phyloP scores from a whole-genome alignment of 1,284 basidiomycete species.

The Sphaerobolus stellatus region DNA sequence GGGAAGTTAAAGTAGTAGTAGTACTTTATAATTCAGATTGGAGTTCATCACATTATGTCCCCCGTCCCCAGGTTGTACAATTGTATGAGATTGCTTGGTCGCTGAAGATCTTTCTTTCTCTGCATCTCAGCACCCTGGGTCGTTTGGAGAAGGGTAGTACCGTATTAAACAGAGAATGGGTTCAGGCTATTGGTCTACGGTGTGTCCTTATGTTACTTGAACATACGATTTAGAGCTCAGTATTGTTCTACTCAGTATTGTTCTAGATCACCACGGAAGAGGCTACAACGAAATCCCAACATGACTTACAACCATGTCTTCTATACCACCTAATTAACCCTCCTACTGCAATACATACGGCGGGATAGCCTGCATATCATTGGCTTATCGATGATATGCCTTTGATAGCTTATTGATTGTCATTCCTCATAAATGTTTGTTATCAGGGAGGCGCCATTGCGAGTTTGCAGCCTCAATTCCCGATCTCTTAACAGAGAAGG shows the following conservation, averaged over 20 bases:
- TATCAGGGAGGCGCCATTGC: conserved; percentile 72
- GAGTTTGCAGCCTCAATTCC: conserved; percentile 71
- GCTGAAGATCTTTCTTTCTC: too few relatives aligned
- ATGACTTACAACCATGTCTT: conserved; percentile 60
- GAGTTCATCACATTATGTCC: too few relatives aligned
- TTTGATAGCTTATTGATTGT: background rate
- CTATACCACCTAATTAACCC: conserved; percentile 73
- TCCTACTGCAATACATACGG: conserved; percentile 71
- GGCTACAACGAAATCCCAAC: conserved; percentile 75
- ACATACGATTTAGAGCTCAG: conserved; percentile 14
- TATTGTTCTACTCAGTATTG: too few relatives aligned
- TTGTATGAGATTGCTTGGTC: too few relatives aligned
- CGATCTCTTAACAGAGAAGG: conserved; percentile 58
- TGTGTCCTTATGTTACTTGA: conserved; percentile 25
- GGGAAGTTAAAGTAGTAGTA: too few relatives aligned
- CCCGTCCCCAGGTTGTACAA: too few relatives aligned
- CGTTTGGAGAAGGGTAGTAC: conserved; percentile 71
- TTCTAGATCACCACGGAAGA: conserved; percentile 70
- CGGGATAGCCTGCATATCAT: conserved; percentile 65
- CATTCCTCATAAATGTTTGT: background rate
- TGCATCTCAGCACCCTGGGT: conserved; percentile 73
- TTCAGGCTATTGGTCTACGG: conserved; percentile 75
- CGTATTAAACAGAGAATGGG: conserved; percentile 58
- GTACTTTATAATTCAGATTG: too few relatives aligned
- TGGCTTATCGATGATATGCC: conserved; percentile 69